Percentiles rank a stretch among this genome's conserved stretches.
Conservation (phyloP, 768 basidiomycete species). For the Suillus weaverae region DNA sequence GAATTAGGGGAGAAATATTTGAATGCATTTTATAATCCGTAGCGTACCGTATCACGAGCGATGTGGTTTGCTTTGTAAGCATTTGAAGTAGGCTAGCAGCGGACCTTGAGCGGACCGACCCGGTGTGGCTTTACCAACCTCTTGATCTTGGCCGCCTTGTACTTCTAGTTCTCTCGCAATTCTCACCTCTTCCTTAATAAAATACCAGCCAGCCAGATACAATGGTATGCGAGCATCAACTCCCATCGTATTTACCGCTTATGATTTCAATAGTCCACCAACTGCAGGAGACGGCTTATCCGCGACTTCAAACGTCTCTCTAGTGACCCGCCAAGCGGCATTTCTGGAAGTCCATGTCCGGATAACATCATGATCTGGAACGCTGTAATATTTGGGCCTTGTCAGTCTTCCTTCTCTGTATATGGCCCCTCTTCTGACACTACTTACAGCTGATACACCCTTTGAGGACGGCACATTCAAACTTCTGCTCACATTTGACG, state of each 20-base stretch:
- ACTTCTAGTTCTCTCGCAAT: constrained; percentile 7
- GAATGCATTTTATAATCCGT: not conserved
- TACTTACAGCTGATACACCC: constrained; percentile 81
- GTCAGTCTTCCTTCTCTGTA: constrained; percentile 45
- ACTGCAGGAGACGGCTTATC: constrained; percentile 92
- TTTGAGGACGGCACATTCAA: constrained; percentile 99
- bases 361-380: constrained; percentile 99
- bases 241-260: not conserved
- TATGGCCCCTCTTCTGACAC: constrained; percentile 2
- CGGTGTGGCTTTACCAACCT: not conserved
- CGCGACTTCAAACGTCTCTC: constrained; percentile 97
- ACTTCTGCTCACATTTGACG: constrained; percentile 91
- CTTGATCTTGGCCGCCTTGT: constrained; percentile 12
- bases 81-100: not conserved
- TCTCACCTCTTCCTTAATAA: not conserved
- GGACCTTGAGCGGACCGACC: not conserved
- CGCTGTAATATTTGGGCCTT: constrained; percentile 98
- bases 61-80: constrained; percentile 1
- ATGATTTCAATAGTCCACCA: constrained; percentile 67
- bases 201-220: not conserved
- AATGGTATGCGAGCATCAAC: constrained; percentile 6
- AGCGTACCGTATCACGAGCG: not conserved
- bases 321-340: constrained; percentile 92
- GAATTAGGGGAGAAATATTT: not conserved
- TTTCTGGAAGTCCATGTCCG: constrained; percentile 94